A percentile compares a stretch with the other conserved stretches of the same genome.
phyloP scores from a whole-genome alignment of 768 basidiomycete genomes.

The Serendipita sp. region DNA sequence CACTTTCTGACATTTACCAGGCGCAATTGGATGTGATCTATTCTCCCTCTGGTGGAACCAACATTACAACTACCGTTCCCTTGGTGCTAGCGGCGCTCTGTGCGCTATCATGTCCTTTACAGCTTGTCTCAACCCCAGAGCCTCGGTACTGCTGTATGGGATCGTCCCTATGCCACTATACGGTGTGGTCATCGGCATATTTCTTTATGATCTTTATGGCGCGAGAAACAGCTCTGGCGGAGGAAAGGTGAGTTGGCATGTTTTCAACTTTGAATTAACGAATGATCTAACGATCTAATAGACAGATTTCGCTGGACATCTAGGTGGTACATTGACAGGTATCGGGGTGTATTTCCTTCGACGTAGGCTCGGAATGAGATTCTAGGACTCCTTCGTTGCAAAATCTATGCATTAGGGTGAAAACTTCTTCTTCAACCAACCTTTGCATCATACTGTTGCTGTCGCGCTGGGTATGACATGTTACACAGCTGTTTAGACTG shows the following conservation, averaged over 20 bases:
- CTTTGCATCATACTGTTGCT: no score
- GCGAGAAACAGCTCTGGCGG: slow-evolving; percentile 9
- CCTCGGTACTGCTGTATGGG: slow-evolving; percentile 55
- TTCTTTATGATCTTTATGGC: slow-evolving; percentile 39
- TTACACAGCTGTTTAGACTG: no score
- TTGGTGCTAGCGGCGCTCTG: slow-evolving; percentile 73
- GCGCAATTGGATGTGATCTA: slow-evolving; percentile 42
- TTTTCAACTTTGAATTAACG: background rate
- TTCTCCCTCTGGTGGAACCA: slow-evolving; percentile 22
- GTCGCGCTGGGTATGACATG: no score
- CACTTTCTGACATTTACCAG: slow-evolving; percentile 21
- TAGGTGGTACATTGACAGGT: background rate
- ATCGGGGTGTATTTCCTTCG: background rate
- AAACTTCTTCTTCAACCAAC: no score
- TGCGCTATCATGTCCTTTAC: slow-evolving; percentile 56
- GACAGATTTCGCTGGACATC: background rate
- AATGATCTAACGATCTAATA: background rate
- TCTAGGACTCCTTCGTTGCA: background rate
- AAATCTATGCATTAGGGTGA: no score
- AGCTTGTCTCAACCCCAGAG: slow-evolving; percentile 49
- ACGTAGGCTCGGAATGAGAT: background rate
- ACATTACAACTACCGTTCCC: slow-evolving; percentile 21
- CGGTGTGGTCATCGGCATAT: slow-evolving; percentile 51
- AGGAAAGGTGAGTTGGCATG: background rate
- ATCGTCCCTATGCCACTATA: slow-evolving; percentile 70